Percentiles rank a stretch among this genome's conserved stretches.
phyloP scores from a whole-genome alignment of 371 early-diverging fungal species.

The Apophysomyces trapeziformis region DNA sequence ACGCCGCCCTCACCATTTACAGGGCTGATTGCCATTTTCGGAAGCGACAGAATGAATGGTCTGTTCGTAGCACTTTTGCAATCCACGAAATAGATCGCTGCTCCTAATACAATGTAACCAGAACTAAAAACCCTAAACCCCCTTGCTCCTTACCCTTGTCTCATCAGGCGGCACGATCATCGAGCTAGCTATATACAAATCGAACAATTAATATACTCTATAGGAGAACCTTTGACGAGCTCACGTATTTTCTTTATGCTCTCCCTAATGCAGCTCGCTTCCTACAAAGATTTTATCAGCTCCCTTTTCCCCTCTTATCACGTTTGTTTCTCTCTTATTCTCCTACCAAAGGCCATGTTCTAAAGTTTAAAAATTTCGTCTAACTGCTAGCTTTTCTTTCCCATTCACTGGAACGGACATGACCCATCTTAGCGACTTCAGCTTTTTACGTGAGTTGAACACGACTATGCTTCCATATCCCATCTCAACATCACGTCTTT shows the following conservation, averaged over 20 bases:
- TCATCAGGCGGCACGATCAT: no score
- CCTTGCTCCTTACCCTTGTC: neutral
- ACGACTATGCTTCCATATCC: neutral
- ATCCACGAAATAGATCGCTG: no score
- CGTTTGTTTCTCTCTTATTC: constrained; percentile 10
- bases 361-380: constrained; percentile 1
- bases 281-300: neutral
- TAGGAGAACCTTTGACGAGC: neutral
- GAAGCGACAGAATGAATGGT: neutral
- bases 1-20: neutral
- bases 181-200: neutral
- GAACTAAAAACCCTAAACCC: neutral
- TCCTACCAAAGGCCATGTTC: neutral
- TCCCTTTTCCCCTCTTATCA: constrained; percentile 9
- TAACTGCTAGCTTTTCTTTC: neutral
- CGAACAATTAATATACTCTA: neutral
- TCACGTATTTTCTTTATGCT: neutral
- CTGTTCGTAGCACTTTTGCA: no score
- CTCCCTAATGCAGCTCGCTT: constrained; percentile 11
- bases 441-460: constrained; percentile 41
- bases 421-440: constrained; percentile 55
- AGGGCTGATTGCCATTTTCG: neutral
- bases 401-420: constrained; percentile 17
- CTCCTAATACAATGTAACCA: neutral
- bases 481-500: neutral